phyloP scores from a whole-genome alignment of 371 early-diverging fungal species.

The Syncephalastrum monosporum region DNA sequence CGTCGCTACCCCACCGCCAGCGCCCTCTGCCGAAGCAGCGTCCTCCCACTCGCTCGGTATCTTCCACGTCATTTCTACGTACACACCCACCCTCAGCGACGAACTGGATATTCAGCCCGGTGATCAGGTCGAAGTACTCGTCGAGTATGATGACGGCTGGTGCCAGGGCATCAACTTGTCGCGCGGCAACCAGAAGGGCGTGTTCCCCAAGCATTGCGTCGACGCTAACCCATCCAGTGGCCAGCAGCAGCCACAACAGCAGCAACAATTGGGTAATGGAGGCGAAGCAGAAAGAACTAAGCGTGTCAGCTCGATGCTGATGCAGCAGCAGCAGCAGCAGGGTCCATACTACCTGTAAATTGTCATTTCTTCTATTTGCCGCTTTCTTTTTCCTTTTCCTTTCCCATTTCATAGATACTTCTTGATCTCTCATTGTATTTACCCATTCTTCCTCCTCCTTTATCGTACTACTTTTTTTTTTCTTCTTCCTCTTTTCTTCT shows the following conservation, averaged over 20 bases:
- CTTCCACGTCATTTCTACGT: constrained; percentile 42
- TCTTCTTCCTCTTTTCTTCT: neutral
- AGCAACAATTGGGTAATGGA: neutral
- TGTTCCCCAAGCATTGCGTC: constrained; percentile 55
- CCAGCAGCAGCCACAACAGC: constrained; percentile 3
- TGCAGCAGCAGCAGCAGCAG: constrained; percentile 8
- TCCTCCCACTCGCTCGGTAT: constrained; percentile 51
- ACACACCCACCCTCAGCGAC: constrained; percentile 22
- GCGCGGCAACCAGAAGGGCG: constrained; percentile 45
- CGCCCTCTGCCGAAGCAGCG: constrained; percentile 12
- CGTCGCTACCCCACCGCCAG: constrained; percentile 9
- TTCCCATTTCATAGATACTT: constrained; percentile 2
- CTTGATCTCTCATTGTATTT: constrained; percentile 1
- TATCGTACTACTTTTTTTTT: constrained; percentile 3
- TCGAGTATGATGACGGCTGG: constrained; percentile 24
- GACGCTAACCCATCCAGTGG: constrained; percentile 17
- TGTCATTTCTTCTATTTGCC: neutral
- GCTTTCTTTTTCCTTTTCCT: neutral
- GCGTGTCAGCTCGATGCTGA: constrained; percentile 50
- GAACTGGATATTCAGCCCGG: constrained; percentile 25
- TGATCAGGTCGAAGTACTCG: constrained; percentile 16
- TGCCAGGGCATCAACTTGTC: constrained; percentile 10
- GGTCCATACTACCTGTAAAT: constrained; percentile 6
- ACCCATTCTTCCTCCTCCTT: neutral
- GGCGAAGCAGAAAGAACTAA: constrained; percentile 23